phyloP scores from a whole-genome alignment of 2,329 filamentous ascomycete species.

The Exophiala calicioides region DNA sequence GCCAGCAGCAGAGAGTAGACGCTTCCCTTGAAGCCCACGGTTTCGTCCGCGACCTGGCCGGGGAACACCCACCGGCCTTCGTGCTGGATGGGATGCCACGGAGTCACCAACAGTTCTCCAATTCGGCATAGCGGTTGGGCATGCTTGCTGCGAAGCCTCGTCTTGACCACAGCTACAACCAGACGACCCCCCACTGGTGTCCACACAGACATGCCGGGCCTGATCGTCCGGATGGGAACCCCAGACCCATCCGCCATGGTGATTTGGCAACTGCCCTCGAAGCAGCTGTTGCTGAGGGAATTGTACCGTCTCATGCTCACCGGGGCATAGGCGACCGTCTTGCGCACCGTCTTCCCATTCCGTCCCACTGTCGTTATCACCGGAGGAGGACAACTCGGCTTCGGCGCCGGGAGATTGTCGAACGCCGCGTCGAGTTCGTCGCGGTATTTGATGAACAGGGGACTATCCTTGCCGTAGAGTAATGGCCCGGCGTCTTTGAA shows the following conservation, averaged over 20 bases:
- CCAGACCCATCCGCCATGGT: slow-evolving; percentile 44
- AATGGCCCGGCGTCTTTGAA: slow-evolving; percentile 64
- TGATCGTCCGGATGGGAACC: slow-evolving; percentile 48
- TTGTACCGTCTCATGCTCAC: slow-evolving; percentile 51
- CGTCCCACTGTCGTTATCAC: slow-evolving; percentile 6
- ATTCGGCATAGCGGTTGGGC: slow-evolving; percentile 47
- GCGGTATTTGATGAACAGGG: slow-evolving; percentile 55
- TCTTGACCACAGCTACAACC: slow-evolving; percentile 56
- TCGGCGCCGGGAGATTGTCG: slow-evolving; percentile 36
- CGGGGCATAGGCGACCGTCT: not conserved
- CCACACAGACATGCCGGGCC: slow-evolving; percentile 49
- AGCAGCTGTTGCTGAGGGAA: slow-evolving; percentile 50
- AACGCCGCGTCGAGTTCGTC: slow-evolving; percentile 51
- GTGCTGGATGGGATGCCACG: slow-evolving; percentile 59
- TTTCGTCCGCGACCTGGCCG: slow-evolving; percentile 36
- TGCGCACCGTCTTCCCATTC: slow-evolving; percentile 4
- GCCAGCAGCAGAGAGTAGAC: slow-evolving; percentile 62
- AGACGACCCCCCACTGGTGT: slow-evolving; percentile 54
- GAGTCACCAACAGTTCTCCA: slow-evolving; percentile 54
- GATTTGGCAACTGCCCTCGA: slow-evolving; percentile 54
- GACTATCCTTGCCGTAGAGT: slow-evolving; percentile 54
- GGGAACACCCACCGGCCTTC: slow-evolving; percentile 53
- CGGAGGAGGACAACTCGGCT: slow-evolving; percentile 26
- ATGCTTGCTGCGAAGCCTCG: slow-evolving; percentile 40
- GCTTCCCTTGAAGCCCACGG: slow-evolving; percentile 47